These are phyloP conservation scores for Scedosporium dehoogii DNA, from an alignment of 2,329 filamentous ascomycete genomes.

Conservation along the genomic window DNA sequence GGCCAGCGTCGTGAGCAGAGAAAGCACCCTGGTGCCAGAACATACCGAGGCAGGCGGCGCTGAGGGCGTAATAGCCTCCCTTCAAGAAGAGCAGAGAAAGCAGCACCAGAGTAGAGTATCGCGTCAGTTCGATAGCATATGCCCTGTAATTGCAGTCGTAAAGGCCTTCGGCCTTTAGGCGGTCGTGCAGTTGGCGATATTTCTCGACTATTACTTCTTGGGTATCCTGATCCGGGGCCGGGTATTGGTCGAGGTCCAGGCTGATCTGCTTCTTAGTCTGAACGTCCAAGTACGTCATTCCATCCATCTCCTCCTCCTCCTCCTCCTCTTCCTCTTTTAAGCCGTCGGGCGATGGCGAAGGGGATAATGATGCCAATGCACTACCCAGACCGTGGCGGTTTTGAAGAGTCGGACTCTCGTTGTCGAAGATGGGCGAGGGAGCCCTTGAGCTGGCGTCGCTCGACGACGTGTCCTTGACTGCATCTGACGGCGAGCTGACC, in stretches of 20 bases:
- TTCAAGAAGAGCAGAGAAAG: slow-evolving; percentile 55
- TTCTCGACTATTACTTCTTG: slow-evolving; percentile 70
- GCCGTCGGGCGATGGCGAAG: slow-evolving; percentile 18
- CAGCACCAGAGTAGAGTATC: slow-evolving; percentile 54
- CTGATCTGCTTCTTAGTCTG: slow-evolving; percentile 65
- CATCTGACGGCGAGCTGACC: slow-evolving; percentile 10
- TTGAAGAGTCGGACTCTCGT: slow-evolving; percentile 8
- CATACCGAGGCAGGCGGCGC: slow-evolving; percentile 65
- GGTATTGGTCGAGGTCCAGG: slow-evolving; percentile 70
- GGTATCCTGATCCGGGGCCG: slow-evolving; percentile 59
- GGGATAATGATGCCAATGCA: slow-evolving; percentile 12
- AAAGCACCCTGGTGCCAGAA: slow-evolving; percentile 96
- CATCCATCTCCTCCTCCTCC: slow-evolving; percentile 37
- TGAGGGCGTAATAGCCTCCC: slow-evolving; percentile 56
- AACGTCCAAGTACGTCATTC: slow-evolving; percentile 59
- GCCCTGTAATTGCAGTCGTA: slow-evolving; percentile 77
- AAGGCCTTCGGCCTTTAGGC: slow-evolving; percentile 63
- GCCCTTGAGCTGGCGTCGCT: slow-evolving; percentile 44
- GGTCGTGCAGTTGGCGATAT: slow-evolving; percentile 68
- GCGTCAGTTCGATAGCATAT: slow-evolving; percentile 63
- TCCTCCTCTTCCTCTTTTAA: slow-evolving; percentile 19
- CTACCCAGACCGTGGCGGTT: not conserved
- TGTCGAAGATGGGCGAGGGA: slow-evolving; percentile 41
- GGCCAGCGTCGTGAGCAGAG: slow-evolving; percentile 85
- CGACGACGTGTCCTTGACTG: slow-evolving; percentile 17